Evolutionary conservation across 495 filamentous ascomycete species (phyloP).

Genomic region (Peziza echinospora): DNA sequence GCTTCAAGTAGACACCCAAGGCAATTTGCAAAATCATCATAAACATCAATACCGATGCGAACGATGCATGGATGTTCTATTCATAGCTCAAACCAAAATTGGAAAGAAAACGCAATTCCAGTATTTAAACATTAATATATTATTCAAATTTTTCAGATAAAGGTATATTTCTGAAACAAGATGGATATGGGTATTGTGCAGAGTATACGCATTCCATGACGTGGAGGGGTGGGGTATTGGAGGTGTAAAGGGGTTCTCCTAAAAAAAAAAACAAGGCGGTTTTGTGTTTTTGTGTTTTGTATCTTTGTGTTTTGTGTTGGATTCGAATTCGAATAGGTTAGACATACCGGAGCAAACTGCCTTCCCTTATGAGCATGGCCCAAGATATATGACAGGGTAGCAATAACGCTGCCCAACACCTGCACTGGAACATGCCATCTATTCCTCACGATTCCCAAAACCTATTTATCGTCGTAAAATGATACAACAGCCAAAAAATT

Average conservation of each 20-base stretch:
- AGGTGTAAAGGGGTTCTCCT: no score
- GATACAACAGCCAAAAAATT: no score
- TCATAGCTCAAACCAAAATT: not conserved
- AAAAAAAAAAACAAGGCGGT: no score
- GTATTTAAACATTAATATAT: no score
- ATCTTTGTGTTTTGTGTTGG: no score
- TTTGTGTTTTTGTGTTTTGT: not conserved
- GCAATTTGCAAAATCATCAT: conserved; percentile 54
- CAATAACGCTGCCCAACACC: conserved; percentile 46
- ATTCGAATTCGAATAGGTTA: no score
- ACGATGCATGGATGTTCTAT: conserved; percentile 59
- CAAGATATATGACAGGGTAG: conserved; percentile 69
- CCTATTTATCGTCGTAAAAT: no score
- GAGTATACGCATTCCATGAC: no score
- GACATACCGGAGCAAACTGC: conserved; percentile 39
- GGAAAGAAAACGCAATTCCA: not conserved
- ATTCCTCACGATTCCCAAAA: conserved; percentile 62
- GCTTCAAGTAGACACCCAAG: conserved; percentile 67
- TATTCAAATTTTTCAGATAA: no score
- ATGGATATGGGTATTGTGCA: no score
- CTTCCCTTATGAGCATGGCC: conserved; percentile 79
- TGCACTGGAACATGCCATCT: conserved; percentile 92
- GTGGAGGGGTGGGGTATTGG: no score
- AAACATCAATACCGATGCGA: conserved; percentile 59
- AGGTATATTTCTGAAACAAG: no score